phyloP scores from a whole-genome alignment of 345 rosid genomes.

The Orychophragmus violaceus region DNA sequence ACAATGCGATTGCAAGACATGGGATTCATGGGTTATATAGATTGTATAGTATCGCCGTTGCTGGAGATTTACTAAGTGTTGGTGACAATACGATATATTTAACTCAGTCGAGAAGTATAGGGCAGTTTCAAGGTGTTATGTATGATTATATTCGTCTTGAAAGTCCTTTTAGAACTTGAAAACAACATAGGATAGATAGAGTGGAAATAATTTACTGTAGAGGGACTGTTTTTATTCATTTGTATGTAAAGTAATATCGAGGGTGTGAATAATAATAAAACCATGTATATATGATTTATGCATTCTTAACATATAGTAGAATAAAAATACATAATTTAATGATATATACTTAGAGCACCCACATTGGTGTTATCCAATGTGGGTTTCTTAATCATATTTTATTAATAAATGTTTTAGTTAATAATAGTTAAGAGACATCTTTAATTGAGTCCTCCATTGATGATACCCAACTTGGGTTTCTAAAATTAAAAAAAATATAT shows the following conservation, averaged over 20 bases:
- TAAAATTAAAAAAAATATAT: no score
- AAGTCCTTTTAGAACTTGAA: slow-evolving; percentile 26
- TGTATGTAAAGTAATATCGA: slow-evolving; percentile 3
- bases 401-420: not conserved
- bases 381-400: no score
- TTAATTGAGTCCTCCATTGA: no score
- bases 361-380: no score
- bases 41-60: slow-evolving; percentile 47
- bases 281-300: not conserved
- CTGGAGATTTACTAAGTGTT: slow-evolving; percentile 27
- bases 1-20: slow-evolving; percentile 80
- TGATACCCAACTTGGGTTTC: no score
- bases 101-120: slow-evolving; percentile 43
- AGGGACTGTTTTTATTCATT: not conserved
- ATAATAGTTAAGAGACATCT: no score
- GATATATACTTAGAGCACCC: not conserved
- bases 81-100: slow-evolving; percentile 58
- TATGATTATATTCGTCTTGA: slow-evolving; percentile 84
- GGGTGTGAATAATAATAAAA: slow-evolving; percentile 5
- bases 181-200: not conserved
- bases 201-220: not conserved
- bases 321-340: not conserved
- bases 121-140: slow-evolving; percentile 58
- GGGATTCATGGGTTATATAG: slow-evolving; percentile 80
- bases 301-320: not conserved